Conservation (phyloP, 345 rosid genomes). For the Pseudoturritis turrita region DNA sequence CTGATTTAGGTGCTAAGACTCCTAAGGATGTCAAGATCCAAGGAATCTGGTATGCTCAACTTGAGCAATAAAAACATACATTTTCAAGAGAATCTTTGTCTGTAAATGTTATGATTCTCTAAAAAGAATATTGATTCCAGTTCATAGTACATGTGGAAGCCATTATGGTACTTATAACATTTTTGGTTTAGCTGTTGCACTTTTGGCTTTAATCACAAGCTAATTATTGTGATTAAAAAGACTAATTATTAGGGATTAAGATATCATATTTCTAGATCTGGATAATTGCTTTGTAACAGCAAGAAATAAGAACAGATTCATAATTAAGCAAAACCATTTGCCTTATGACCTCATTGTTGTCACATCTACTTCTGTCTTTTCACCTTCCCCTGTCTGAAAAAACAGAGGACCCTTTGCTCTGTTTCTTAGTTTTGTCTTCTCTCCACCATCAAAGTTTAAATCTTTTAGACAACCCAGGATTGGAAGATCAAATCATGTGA, state of each 20-base stretch:
- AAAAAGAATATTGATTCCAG: conserved; percentile 6
- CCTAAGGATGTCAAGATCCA: conserved; percentile 79
- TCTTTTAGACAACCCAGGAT: not conserved
- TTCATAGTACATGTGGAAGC: conserved; percentile 20
- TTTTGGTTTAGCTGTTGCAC: conserved; percentile 5
- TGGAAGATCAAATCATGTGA: not conserved
- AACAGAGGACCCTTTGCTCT: conserved; percentile 15
- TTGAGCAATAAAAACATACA: conserved; percentile 42
- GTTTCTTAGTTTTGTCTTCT: conserved; percentile 9
- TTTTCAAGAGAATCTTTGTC: not conserved
- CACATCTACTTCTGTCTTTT: not conserved
- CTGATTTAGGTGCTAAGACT: conserved; percentile 76
- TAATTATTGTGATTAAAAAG: conserved; percentile 5
- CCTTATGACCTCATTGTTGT: conserved; percentile 3
- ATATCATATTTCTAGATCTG: conserved; percentile 28
- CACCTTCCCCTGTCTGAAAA: conserved; percentile 5
- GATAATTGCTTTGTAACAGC: conserved; percentile 21
- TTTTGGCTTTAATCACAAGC: conserved; percentile 26
- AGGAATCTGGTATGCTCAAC: conserved; percentile 88
- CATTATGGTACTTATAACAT: not conserved
- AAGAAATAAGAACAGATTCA: not conserved
- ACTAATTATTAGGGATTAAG: conserved; percentile 22
- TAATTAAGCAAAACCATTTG: not conserved
- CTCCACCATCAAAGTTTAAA: not conserved
- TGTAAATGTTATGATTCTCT: conserved; percentile 2